Conservation (phyloP, 768 basidiomycete genomes). For the Leccinum subgranulosum region DNA sequence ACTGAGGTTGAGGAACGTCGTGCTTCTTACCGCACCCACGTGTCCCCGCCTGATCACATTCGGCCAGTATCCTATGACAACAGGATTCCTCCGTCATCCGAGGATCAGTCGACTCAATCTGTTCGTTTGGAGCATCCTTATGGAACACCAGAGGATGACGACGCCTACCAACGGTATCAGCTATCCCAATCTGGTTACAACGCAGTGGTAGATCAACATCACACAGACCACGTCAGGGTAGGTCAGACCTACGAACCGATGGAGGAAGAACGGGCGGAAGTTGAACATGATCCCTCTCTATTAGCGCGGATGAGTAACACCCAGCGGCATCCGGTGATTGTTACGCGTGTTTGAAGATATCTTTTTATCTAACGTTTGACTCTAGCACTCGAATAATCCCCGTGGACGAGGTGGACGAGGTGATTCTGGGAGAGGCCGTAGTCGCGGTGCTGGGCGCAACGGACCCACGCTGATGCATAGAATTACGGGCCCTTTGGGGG, state of each 20-base stretch:
- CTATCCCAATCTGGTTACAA: neutral
- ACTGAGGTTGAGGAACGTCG: constrained; percentile 15
- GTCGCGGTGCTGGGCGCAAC: constrained; percentile 21
- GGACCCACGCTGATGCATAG: constrained; percentile 15
- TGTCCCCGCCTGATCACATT: constrained; percentile 5
- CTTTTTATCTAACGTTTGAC: neutral
- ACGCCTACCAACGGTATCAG: constrained; percentile 12
- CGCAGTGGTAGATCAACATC: constrained; percentile 1
- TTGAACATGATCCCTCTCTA: constrained; percentile 16
- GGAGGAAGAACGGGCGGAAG: constrained; percentile 10
- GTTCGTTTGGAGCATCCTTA: constrained; percentile 10
- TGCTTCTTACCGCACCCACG: constrained; percentile 2
- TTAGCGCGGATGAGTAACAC: constrained; percentile 25
- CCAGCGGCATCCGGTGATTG: constrained; percentile 21
- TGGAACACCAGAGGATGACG: constrained; percentile 13
- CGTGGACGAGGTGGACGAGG: constrained; percentile 26
- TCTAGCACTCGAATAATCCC: constrained; percentile 11
- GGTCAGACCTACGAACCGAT: constrained; percentile 12
- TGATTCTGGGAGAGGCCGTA: constrained; percentile 20
- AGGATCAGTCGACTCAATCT: neutral
- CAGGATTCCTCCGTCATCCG: neutral
- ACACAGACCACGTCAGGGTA: constrained; percentile 3
- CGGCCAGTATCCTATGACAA: constrained; percentile 6
- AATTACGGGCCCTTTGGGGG: constrained; percentile 16
- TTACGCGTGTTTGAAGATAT: neutral